Base-by-base conservation (phyloP, 2,329 filamentous ascomycete species). In the Escovopsis sp. region DNA sequence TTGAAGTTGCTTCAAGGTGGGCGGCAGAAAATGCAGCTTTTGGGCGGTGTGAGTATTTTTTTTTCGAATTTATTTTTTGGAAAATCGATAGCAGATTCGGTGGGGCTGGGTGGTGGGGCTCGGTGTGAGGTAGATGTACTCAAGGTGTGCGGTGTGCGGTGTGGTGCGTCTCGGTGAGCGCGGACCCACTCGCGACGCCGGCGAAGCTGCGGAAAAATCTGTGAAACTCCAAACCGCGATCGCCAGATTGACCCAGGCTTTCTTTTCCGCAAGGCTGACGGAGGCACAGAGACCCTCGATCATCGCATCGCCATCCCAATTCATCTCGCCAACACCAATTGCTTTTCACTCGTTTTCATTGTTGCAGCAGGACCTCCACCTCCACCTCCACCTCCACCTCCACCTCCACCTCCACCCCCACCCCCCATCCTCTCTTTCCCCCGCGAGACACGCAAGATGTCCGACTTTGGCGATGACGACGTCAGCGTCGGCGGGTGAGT, bases 401-500 rank as follows among this genome's bases (percentile, higher is more conserved):
- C n/a, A n/a, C n/a, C n/a, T n/a, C n/a, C n/a, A 25, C 13, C 31
- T 14, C 26, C 5, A 26, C 14, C 27, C 18, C 18, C 15, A 31
- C 9, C 17, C 14, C 14, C 23, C 6, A 29, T 15, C 19, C 15
- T n/a, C 9, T 12, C 23, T 29, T 37, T 17, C 13, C 7, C 17
- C 26, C 7, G 15, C n/a, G 23, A 27, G 4, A 15, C 6, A 26
- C 25, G 29, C 39, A 60, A 39, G 15, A 84, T 85, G 79, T 85
- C 79, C 58, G 79, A 83, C 61, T 77, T 76, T 61, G 78, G 75
- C 47, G 73, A 78, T 50, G 72, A 79, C 47, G 72, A 74, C 50
- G 66, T 62, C 45, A 70, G 65, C 47, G 70, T 65, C 46, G 68
- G 62, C 47, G 67, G 61, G 71, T 76, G 60, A 63, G 68, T 59